A percentile compares a stretch with the other conserved stretches of the same genome.
phyloP scores from a whole-genome alignment of 495 filamentous ascomycete species.

The Penicillium paxilli region DNA sequence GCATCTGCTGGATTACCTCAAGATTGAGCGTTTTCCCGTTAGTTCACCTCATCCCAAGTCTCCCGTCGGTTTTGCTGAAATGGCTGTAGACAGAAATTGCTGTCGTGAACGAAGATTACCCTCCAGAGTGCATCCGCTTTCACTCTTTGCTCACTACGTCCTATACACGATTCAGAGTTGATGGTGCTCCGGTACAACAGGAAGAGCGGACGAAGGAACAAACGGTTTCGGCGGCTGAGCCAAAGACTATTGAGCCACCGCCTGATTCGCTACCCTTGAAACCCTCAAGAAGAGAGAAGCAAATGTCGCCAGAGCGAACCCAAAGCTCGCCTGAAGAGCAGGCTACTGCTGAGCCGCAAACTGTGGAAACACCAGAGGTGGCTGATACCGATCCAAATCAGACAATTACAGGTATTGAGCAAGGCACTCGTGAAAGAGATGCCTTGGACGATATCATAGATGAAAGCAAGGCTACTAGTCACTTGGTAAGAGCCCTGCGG shows the following conservation, averaged over 20 bases:
- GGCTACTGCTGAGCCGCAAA: not conserved
- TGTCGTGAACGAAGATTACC: constrained; percentile 77
- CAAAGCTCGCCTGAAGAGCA: not conserved
- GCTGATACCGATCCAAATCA: not conserved
- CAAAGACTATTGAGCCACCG: too few species aligned
- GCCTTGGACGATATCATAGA: constrained; percentile 59
- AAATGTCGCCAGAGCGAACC: constrained; percentile 14
- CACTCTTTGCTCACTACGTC: constrained; percentile 55
- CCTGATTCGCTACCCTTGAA: constrained; percentile 30
- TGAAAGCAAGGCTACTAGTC: constrained; percentile 51
- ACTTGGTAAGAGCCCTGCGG: constrained; percentile 45
- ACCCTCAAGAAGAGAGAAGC: constrained; percentile 17
- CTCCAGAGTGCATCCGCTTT: constrained; percentile 73
- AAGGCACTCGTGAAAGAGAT: constrained; percentile 32
- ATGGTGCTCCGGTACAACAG: constrained; percentile 30
- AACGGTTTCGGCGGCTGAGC: not conserved
- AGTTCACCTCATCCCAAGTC: constrained; percentile 14
- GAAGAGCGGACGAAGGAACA: constrained; percentile 1
- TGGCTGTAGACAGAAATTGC: constrained; percentile 42
- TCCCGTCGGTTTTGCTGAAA: constrained; percentile 27
- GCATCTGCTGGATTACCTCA: constrained; percentile 64
- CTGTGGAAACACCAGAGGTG: not conserved
- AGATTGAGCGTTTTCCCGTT: constrained; percentile 48
- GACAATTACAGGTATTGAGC: not conserved
- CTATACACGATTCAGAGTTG: constrained; percentile 60